Evolutionary conservation across 2,329 filamentous ascomycete species (phyloP).

Genomic region (Cladosporium phlei): DNA sequence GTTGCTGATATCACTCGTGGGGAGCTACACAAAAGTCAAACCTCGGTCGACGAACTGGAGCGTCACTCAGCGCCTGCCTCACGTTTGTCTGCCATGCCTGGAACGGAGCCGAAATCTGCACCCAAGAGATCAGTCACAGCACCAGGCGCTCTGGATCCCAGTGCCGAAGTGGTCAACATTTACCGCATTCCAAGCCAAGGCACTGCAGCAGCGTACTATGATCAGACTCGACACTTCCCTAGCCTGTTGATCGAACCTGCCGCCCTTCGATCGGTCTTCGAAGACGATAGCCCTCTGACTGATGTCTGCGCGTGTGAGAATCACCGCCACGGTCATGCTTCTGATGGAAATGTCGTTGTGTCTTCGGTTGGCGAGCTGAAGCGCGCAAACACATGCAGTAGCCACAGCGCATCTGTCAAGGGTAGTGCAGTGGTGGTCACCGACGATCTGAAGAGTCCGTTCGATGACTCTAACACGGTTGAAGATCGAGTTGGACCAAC

Average conservation of each 20-base stretch:
- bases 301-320: constrained; percentile 13
- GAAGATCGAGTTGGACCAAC: neutral
- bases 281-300: constrained; percentile 11
- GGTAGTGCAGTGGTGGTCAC: neutral
- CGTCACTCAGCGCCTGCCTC: constrained; percentile 1
- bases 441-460: constrained; percentile 1
- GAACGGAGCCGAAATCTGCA: neutral
- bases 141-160: constrained; percentile 22
- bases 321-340: constrained; percentile 2
- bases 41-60: neutral
- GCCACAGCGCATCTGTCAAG: neutral
- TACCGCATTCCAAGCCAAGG: constrained; percentile 30
- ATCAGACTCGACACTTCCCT: constrained; percentile 22
- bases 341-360: neutral
- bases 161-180: constrained; percentile 24
- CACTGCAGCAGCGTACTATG: constrained; percentile 31
- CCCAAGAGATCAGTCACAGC: constrained; percentile 27
- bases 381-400: neutral
- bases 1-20: neutral
- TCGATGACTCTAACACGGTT: constrained; percentile 5
- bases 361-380: neutral
- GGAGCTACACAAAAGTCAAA: neutral
- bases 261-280: constrained; percentile 8
- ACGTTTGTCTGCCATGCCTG: neutral
- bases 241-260: constrained; percentile 16